These are phyloP conservation scores for Somion occarium DNA, from an alignment of 1,284 basidiomycete species.

Conservation along the genomic window DNA sequence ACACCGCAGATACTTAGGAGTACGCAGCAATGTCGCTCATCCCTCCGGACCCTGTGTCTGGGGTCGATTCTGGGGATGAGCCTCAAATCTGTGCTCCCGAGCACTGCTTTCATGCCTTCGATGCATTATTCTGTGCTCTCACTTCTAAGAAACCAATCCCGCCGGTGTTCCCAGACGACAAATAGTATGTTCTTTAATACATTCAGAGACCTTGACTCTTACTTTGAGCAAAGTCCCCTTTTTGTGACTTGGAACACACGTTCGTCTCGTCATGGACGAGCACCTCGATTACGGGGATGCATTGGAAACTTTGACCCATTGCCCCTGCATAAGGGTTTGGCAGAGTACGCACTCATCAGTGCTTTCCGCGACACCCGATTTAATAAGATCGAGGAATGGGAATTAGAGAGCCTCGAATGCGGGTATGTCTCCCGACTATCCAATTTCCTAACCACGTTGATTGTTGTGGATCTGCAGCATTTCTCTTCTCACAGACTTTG, in stretches of 20 bases:
- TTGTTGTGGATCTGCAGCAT: conserved; percentile 47
- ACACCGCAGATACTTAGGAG: background rate
- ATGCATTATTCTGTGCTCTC: conserved; percentile 71
- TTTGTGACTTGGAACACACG: conserved; percentile 96
- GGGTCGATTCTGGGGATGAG: conserved; percentile 26
- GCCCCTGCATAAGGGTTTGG: conserved; percentile 71
- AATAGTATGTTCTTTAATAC: conserved; percentile 54
- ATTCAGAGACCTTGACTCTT: background rate
- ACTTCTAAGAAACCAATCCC: conserved; percentile 47
- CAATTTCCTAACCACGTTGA: conserved; percentile 5
- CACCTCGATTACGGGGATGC: conserved; percentile 80
- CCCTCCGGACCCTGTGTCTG: conserved; percentile 37
- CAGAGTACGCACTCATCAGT: conserved; percentile 88
- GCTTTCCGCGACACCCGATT: conserved; percentile 72
- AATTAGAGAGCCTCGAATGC: conserved; percentile 82
- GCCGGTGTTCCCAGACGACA: conserved; percentile 60
- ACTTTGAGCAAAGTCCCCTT: conserved; percentile 59
- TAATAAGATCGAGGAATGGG: conserved; percentile 66
- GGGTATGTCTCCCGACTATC: conserved; percentile 47
- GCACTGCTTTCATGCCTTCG: conserved; percentile 78
- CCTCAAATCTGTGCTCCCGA: conserved; percentile 55
- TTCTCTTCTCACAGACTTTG: conserved; percentile 91
- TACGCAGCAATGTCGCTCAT: conserved; percentile 19
- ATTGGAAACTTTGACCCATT: conserved; percentile 91
- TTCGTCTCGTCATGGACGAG: conserved; percentile 50